Conservation (phyloP, 2,329 filamentous ascomycete species). For the Fusarium humuli region DNA sequence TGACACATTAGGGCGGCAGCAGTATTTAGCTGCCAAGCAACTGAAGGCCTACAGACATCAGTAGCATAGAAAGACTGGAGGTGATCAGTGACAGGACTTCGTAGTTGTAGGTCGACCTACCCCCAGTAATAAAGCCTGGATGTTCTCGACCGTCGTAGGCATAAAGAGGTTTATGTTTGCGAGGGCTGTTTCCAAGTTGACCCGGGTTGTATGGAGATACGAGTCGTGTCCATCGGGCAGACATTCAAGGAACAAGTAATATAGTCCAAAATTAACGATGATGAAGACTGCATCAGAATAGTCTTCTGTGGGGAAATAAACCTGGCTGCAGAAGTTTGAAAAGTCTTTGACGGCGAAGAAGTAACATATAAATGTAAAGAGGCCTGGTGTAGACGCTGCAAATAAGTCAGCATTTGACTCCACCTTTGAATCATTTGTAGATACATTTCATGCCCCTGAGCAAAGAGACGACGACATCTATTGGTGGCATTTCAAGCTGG, state of each 20-base stretch:
- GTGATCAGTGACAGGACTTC: rapidly evolving
- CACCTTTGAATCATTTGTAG: background rate
- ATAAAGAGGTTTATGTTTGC: constrained; percentile 67
- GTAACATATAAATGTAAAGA: constrained; percentile 63
- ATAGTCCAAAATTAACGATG: constrained; percentile 62
- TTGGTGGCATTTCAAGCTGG: constrained; percentile 65
- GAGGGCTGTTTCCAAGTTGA: constrained; percentile 63
- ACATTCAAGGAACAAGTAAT: constrained; percentile 62
- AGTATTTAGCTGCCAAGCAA: constrained; percentile 72
- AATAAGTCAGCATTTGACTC: background rate
- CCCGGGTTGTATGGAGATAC: constrained; percentile 56
- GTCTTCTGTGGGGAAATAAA: constrained; percentile 65
- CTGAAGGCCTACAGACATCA: constrained; percentile 70
- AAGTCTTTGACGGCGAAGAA: constrained; percentile 64
- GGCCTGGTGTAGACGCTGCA: constrained; percentile 54
- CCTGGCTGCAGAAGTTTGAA: constrained; percentile 59
- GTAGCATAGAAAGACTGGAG: constrained; percentile 68
- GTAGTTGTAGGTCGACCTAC: constrained; percentile 53
- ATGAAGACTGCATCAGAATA: constrained; percentile 63
- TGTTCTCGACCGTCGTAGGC: constrained; percentile 64
- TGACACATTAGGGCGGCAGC: constrained; percentile 71
- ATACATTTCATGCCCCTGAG: constrained; percentile 62
- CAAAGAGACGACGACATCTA: constrained; percentile 61
- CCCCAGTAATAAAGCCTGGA: constrained; percentile 69
- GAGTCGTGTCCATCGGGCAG: constrained; percentile 40